Evolutionary conservation across 1,284 basidiomycete species (phyloP).

Genomic region (Kwoniella shivajii): DNA sequence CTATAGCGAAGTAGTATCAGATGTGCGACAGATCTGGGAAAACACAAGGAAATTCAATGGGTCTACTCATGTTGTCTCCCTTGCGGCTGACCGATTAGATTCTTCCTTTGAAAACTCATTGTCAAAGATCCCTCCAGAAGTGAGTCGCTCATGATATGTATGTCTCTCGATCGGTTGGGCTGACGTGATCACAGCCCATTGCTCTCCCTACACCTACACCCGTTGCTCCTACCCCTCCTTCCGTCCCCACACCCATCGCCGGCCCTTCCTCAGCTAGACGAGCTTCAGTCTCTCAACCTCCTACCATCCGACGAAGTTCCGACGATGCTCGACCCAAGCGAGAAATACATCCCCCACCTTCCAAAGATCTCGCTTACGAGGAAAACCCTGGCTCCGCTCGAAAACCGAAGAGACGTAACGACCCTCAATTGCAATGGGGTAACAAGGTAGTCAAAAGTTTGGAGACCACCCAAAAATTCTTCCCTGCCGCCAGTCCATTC

Average conservation of each 20-base stretch:
- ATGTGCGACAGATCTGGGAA: constrained; percentile 82
- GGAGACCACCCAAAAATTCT: constrained; percentile 73
- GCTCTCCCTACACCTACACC: constrained; percentile 25
- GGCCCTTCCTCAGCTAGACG: constrained; percentile 33
- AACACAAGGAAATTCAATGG: constrained; percentile 95
- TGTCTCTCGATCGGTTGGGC: background rate
- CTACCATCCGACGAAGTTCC: constrained; percentile 52
- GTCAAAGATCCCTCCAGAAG: constrained; percentile 72
- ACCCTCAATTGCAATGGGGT: constrained; percentile 79
- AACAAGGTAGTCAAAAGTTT: constrained; percentile 74
- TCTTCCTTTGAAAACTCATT: constrained; percentile 86
- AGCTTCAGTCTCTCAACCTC: constrained; percentile 47
- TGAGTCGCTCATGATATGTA: constrained; percentile 57
- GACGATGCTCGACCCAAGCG: constrained; percentile 79
- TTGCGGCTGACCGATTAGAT: constrained; percentile 79
- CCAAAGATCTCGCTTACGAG: constrained; percentile 84
- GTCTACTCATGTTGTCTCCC: constrained; percentile 75
- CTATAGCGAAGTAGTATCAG: constrained; percentile 76
- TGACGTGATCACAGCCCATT: constrained; percentile 13
- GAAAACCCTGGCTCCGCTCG: constrained; percentile 59
- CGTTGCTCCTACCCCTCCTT: constrained; percentile 19
- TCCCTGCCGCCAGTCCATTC: constrained; percentile 76
- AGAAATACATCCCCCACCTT: constrained; percentile 92
- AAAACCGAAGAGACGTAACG: constrained; percentile 63
- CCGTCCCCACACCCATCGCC: constrained; percentile 27